A percentile compares a stretch with the other conserved stretches of the same genome.
These are phyloP conservation scores for Penicillium silybi DNA, from an alignment of 495 filamentous ascomycete species.

Conservation along the genomic window DNA sequence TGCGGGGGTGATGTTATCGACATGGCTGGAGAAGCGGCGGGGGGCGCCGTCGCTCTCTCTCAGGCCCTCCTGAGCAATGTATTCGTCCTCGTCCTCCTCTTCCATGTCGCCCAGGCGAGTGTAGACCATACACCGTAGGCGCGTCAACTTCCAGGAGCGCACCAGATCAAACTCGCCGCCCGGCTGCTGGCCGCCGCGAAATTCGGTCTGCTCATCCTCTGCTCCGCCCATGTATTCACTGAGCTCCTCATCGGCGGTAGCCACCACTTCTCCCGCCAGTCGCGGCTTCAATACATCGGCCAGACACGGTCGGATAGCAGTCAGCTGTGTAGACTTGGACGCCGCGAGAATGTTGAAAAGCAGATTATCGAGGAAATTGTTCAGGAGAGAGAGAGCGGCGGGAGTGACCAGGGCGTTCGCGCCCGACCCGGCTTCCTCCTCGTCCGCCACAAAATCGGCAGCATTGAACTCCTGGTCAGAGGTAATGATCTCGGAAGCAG, in stretches of 20 bases:
- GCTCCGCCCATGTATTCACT: conserved; percentile 77
- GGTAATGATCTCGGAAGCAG: conserved; percentile 88
- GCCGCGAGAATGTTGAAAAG: conserved; percentile 80
- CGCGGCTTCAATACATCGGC: conserved; percentile 83
- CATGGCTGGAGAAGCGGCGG: conserved; percentile 52
- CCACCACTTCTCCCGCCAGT: conserved; percentile 82
- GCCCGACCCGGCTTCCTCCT: conserved; percentile 55
- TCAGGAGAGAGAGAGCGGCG: conserved; percentile 73
- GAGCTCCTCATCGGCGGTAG: conserved; percentile 86
- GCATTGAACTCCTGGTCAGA: conserved; percentile 76
- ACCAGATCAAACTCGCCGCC: conserved; percentile 76
- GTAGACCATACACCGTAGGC: conserved; percentile 96
- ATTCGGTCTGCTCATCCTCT: conserved; percentile 63
- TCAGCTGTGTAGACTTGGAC: conserved; percentile 77
- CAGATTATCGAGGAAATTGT: conserved; percentile 90
- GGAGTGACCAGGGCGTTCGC: conserved; percentile 66
- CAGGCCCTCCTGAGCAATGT: conserved; percentile 67
- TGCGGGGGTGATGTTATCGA: conserved; percentile 78
- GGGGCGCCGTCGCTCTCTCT: conserved; percentile 45
- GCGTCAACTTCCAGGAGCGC: conserved; percentile 83
- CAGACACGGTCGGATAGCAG: conserved; percentile 75
- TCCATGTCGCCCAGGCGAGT: conserved; percentile 95
- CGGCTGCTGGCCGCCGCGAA: conserved; percentile 49
- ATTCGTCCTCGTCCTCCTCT: conserved; percentile 91
- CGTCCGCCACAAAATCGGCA: conserved; percentile 60